Evolutionary conservation across 2,329 filamentous ascomycete species (phyloP).

Genomic region (Podosphaera leucotricha): DNA sequence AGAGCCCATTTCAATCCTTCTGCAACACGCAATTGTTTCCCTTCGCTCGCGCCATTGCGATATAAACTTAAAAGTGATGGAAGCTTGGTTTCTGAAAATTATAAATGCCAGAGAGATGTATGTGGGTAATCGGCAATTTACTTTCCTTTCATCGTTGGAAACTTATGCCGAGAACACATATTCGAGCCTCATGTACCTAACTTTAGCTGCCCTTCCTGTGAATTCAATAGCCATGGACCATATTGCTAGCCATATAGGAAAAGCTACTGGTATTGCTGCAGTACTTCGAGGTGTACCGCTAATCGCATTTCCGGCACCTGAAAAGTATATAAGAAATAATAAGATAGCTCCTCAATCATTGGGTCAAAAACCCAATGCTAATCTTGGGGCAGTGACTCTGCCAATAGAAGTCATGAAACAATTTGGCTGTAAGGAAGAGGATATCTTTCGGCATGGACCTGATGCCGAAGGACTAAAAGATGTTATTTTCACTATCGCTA

Average conservation of each 20-base stretch:
- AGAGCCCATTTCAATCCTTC: conserved; percentile 71
- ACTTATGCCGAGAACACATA: conserved; percentile 89
- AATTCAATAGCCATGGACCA: conserved; percentile 73
- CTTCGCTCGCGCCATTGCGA: conserved; percentile 24
- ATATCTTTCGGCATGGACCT: conserved; percentile 61
- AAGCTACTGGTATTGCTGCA: conserved; percentile 70
- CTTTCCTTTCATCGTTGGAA: conserved; percentile 50
- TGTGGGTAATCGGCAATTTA: conserved; percentile 63
- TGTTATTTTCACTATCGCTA: conserved; percentile 79
- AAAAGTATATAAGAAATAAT: conserved; percentile 29
- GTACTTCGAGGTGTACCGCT: conserved; percentile 72
- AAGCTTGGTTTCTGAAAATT: conserved; percentile 53
- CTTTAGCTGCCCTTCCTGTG: conserved; percentile 55
- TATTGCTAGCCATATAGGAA: conserved; percentile 82
- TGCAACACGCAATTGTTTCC: conserved; percentile 47
- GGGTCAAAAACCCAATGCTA: conserved; percentile 16
- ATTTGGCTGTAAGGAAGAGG: conserved; percentile 59
- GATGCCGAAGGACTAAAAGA: conserved; percentile 64
- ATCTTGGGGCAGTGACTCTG: conserved; percentile 47
- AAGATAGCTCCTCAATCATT: conserved; percentile 18
- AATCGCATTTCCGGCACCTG: conserved; percentile 52
- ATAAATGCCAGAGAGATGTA: conserved; percentile 63
- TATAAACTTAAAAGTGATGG: conserved; percentile 23
- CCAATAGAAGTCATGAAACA: conserved; percentile 81
- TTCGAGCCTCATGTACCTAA: conserved; percentile 75